Evolutionary conservation across 306 rosid species (phyloP), one percentile per base, ranked within the genome.

Genomic region (Heteromeles arbutifolia): DNA sequence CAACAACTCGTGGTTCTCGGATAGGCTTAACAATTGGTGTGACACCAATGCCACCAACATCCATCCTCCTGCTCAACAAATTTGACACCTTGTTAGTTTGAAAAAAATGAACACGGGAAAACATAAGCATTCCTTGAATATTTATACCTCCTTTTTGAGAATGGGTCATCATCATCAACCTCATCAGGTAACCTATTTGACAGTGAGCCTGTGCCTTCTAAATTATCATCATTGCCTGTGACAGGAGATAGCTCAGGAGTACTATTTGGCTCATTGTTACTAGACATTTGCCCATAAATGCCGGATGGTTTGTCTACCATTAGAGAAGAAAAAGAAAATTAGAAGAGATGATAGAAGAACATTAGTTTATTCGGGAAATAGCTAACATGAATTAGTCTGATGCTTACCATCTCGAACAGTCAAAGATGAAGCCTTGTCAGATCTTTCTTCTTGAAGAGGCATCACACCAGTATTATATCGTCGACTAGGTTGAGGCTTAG

Each of bases 1-100:
- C 99, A 76, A 95, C 99, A 32, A 92, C 99, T 53, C 99, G 93
- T 32, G 99, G 97, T 81, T 95, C 99, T 73, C 97, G 85, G 77
- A 95, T 95, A 70, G 99, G 97, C 84, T 89, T 95, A 74, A 95
- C 93, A 79, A 90, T 82, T 19, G 97, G 93, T 80, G 87, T 86
- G 66, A 89, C 78, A 68, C 89, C 97, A 62, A 80, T 76, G 74
- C 86, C 84, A 81, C 91, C 93, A 32, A 77, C 75, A 65, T 95
- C 99, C 93, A 88, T 88, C 85, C 82, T 95, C 90, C 99, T 95
- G 91, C 66, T 77, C 73, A 85, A 63, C 25, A 76, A 58, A 34
- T 65, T 54, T 50, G 28, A 72, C 75, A 81, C 68, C 43, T 77
- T 39, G 77, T 39, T 29, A 21, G 54, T 85, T 67, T 76, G 67